Percentiles rank a stretch among this genome's conserved stretches.
Conservation (phyloP, 1,284 basidiomycete genomes). For the Leccinum pachyderme region DNA sequence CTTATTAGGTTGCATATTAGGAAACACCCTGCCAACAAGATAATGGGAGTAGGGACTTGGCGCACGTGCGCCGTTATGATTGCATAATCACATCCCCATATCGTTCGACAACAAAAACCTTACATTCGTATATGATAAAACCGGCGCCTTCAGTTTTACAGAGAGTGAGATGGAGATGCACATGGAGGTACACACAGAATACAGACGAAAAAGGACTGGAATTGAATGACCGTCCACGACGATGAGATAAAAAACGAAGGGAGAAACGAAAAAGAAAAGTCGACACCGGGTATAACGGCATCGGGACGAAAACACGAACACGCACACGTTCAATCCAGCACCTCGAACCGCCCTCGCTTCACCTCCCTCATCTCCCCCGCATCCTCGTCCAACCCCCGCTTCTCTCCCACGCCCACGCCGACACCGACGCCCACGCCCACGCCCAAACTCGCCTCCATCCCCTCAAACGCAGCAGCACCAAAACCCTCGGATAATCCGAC, state of each 20-base stretch:
- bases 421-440: conserved; percentile 10
- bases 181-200: background rate
- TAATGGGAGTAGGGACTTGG: too few relatives aligned
- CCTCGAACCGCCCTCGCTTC: conserved; percentile 70
- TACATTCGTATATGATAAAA: background rate
- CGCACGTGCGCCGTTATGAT: too few relatives aligned
- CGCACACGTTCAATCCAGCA: conserved; percentile 49
- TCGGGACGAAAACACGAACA: background rate
- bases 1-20: too few relatives aligned
- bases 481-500: conserved; percentile 35
- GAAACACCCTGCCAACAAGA: too few relatives aligned
- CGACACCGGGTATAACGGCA: conserved; percentile 3
- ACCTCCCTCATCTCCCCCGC: conserved; percentile 46
- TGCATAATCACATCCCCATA: background rate
- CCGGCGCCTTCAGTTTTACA: background rate
- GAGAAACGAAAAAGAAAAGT: background rate
- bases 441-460: conserved; percentile 20
- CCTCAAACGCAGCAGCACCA: conserved; percentile 19
- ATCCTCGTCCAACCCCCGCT: conserved; percentile 46
- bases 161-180: background rate
- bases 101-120: background rate
- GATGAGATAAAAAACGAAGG: conserved; percentile 7
- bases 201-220: background rate
- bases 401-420: conserved; percentile 30
- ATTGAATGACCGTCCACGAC: conserved; percentile 6